Base-by-base conservation (phyloP, 139 green algal genomes). In the Coccomyxa sp. region DNA sequence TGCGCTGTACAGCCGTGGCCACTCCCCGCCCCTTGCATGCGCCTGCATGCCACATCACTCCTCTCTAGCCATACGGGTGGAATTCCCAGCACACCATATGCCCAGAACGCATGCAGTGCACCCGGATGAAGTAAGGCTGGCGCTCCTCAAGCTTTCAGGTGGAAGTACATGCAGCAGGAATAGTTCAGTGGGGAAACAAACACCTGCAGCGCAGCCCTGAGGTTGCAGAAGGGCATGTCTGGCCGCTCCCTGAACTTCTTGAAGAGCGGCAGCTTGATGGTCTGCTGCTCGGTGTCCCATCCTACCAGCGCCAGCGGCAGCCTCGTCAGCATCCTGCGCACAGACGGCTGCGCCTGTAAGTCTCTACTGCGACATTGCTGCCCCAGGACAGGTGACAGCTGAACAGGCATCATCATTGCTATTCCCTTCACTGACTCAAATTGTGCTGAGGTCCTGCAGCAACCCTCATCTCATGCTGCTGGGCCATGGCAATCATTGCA, bases 231-330 rank as follows among this genome's bases (percentile, higher is more conserved):
- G n/a, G 86, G 86, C 33, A 35, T 68, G 27, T 58, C 54, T 2
- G 39, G 8, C 72, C 76, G 68, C 55, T 90, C 86, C 0, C 39
- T 18, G 78, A 86, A 87, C 31, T 39, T 27, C 3, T 8, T 69
- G 73, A 90, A 89, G 33, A 89, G 69, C 22, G 68, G 80, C 33
- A 90, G 55, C 39, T 39, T 29, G 16, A 90, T 24, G 2, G 12
- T 36, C 36, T 68, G 77, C 69, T 64, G 41, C 69, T 81, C 77
- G 6, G 50, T 38, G 38, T 39, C 41, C 40, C 74, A 22, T 7
- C 77, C 77, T 22, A 81, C 27, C 40, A 81, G 39, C 14, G 72
- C 77, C 31, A 81, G 55, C 4, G 77, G 55, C 55, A 77, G 18
- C 37, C 39, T 68, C 16, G 36, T 9, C 36, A 39, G 41, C 8